Evolutionary conservation across 345 rosid genomes (phyloP).

Genomic region (Rubroshorea leprosula): DNA sequence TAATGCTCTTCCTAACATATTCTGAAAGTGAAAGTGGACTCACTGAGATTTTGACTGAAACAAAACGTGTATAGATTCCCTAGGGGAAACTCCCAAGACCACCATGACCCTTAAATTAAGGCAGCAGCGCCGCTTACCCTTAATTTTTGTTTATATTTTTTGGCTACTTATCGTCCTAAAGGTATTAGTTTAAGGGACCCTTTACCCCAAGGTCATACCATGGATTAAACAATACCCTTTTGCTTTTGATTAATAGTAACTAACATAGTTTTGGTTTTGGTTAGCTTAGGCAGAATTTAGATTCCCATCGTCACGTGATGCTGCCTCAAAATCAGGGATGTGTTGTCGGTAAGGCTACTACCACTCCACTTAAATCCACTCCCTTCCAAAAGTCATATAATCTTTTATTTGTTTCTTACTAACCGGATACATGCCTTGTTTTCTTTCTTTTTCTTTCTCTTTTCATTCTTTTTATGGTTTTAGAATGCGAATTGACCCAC

Average conservation of each 20-base stretch:
- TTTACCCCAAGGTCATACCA: constrained; percentile 1
- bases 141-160: too few relatives aligned
- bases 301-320: constrained; percentile 46
- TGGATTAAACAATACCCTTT: neutral
- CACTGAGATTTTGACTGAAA: constrained; percentile 16
- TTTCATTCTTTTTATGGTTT: constrained; percentile 26
- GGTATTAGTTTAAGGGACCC: neutral
- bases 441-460: neutral
- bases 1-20: too few relatives aligned
- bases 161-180: constrained; percentile 16
- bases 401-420: constrained; percentile 5
- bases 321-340: constrained; percentile 49
- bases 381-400: constrained; percentile 12
- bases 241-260: neutral
- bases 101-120: constrained; percentile 35
- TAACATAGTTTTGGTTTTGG: neutral
- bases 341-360: constrained; percentile 22
- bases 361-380: constrained; percentile 16
- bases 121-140: constrained; percentile 42
- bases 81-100: constrained; percentile 33
- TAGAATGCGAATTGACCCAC: constrained; percentile 5
- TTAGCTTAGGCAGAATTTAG: constrained; percentile 9
- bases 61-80: constrained; percentile 36
- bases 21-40: too few relatives aligned
- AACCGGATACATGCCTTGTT: constrained; percentile 3